Evolutionary conservation across 1,284 basidiomycete genomes (phyloP).

Genomic region (Cystobasidium sp.): DNA sequence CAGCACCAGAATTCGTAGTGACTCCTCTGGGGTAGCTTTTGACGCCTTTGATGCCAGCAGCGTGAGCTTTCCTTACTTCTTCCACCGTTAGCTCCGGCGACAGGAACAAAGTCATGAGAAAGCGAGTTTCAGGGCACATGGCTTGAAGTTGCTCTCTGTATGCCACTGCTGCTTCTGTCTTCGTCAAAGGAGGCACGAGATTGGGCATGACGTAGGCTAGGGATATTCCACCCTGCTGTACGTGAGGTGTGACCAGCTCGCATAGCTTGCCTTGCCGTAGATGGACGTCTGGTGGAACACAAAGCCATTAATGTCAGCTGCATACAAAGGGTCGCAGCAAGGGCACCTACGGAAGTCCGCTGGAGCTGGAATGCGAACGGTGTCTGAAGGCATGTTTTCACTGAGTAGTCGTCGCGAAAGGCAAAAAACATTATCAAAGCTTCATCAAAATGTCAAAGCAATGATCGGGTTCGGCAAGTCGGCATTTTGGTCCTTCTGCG

Average conservation of each 20-base stretch:
- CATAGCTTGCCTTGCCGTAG: slow-evolving; percentile 85
- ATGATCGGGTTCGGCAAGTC: neutral
- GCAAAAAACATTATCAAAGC: neutral
- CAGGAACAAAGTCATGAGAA: slow-evolving; percentile 95
- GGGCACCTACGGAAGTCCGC: slow-evolving; percentile 39
- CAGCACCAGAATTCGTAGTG: slow-evolving; percentile 95
- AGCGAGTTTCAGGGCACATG: slow-evolving; percentile 79
- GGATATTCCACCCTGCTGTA: slow-evolving; percentile 82
- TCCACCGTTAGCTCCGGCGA: slow-evolving; percentile 86
- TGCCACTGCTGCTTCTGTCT: slow-evolving; percentile 75
- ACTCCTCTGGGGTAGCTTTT: slow-evolving; percentile 98
- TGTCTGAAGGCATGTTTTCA: slow-evolving; percentile 3
- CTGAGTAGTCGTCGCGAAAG: neutral
- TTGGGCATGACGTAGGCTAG: slow-evolving; percentile 99
- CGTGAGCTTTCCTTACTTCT: slow-evolving; percentile 84
- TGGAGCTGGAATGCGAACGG: slow-evolving; percentile 31
- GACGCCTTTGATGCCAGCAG: slow-evolving; percentile 85
- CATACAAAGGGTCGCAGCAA: neutral
- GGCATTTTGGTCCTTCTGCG: neutral
- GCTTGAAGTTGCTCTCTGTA: slow-evolving; percentile 77
- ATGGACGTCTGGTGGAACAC: slow-evolving; percentile 76
- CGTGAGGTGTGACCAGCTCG: slow-evolving; percentile 86
- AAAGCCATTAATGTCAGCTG: slow-evolving; percentile 55
- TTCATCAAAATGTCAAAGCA: too few species aligned
- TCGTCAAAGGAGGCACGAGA: slow-evolving; percentile 87